Conservation (phyloP, 257 asterid species). For the Knoxia roxburghii region DNA sequence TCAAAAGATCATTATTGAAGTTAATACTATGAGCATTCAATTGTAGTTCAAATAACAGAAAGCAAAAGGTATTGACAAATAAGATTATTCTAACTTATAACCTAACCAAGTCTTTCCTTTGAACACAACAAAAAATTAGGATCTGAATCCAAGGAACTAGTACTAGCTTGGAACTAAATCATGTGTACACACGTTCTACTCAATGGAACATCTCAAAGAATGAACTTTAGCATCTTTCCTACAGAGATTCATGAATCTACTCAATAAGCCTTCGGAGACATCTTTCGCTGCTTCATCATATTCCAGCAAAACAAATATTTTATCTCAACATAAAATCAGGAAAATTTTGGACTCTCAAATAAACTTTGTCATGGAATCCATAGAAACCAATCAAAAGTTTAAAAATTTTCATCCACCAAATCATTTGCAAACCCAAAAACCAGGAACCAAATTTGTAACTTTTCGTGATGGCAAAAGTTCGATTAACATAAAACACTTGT, state of each 20-base stretch:
- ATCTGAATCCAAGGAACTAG: too few species aligned
- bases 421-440: background rate
- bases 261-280: background rate
- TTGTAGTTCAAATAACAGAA: background rate
- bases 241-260: background rate
- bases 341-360: background rate
- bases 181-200: too few species aligned
- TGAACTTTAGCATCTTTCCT: background rate
- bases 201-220: background rate
- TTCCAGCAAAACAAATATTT: background rate
- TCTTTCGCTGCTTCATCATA: background rate
- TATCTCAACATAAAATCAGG: background rate
- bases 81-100: too few species aligned
- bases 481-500: conserved; percentile 3
- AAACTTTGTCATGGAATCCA: background rate
- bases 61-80: background rate
- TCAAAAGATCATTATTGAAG: too few species aligned
- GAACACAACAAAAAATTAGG: too few species aligned
- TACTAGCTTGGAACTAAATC: too few species aligned
- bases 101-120: too few species aligned
- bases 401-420: background rate
- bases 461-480: background rate
- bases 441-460: background rate
- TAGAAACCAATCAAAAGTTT: background rate
- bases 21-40: too few species aligned